These are phyloP conservation scores for Phytophthora gonapodyides DNA, from an alignment of 352 stramenopile species.

Conservation along the genomic window DNA sequence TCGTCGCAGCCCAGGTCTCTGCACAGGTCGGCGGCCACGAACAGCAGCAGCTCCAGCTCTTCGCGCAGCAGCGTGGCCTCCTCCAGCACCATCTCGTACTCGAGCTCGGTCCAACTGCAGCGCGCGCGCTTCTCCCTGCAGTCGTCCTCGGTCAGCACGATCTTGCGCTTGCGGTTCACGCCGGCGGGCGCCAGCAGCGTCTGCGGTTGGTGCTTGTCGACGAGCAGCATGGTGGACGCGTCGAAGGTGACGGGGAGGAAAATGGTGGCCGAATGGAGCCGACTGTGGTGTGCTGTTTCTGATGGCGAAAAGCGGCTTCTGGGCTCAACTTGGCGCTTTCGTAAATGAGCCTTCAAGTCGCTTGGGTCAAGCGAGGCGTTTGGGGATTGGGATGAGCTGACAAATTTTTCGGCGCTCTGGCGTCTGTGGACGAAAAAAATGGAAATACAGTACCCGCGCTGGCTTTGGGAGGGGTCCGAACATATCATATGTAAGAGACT, in stretches of 20 bases:
- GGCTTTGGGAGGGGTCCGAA: too few species aligned
- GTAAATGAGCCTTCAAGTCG: constrained; percentile 29
- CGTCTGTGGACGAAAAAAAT: constrained; percentile 30
- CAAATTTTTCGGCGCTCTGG: constrained; percentile 37
- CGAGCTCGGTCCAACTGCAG: constrained; percentile 59
- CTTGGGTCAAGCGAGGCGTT: neutral
- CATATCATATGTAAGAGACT: too few species aligned
- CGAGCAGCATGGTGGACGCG: constrained; percentile 37
- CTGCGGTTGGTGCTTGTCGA: constrained; percentile 38
- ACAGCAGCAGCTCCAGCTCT: constrained; percentile 70
- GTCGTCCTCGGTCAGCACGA: constrained; percentile 38
- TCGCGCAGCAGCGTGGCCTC: constrained; percentile 70
- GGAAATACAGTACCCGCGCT: neutral
- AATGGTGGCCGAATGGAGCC: constrained; percentile 14
- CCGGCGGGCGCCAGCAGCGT: constrained; percentile 17
- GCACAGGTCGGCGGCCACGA: constrained; percentile 62
- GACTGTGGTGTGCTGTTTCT: constrained; percentile 5
- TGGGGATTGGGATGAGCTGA: constrained; percentile 6
- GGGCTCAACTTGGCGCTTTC: constrained; percentile 23
- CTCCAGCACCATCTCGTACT: constrained; percentile 77
- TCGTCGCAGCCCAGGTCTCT: constrained; percentile 51
- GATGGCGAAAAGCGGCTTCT: neutral
- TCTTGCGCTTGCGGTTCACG: constrained; percentile 53
- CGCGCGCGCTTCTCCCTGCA: constrained; percentile 55
- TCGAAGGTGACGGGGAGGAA: constrained; percentile 28